Conservation (phyloP, 192 early-diverging fungal species). For the Linnemannia schmuckeri region DNA sequence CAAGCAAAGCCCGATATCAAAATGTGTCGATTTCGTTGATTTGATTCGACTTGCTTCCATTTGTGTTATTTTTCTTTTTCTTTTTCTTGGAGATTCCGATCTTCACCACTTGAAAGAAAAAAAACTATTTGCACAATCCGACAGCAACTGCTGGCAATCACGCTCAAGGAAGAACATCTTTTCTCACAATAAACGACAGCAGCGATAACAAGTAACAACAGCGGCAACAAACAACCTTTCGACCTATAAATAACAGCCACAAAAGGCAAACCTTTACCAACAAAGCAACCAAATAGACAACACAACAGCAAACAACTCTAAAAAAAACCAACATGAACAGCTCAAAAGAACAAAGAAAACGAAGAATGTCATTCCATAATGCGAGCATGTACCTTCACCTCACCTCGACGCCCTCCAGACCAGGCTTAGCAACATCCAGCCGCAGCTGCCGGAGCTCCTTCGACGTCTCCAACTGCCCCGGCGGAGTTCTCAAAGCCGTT, state of each 20-base stretch:
- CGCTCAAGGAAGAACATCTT: no score
- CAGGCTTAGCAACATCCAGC: neutral
- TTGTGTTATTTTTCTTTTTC: neutral
- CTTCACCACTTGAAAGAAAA: neutral
- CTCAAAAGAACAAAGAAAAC: neutral
- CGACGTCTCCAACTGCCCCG: neutral
- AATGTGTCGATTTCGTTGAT: neutral
- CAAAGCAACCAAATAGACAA: neutral
- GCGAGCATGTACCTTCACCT: constrained; percentile 14
- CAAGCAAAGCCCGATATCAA: neutral
- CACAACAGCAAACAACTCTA: neutral
- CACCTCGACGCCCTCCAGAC: neutral
- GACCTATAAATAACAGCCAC: no score
- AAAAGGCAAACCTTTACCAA: no score
- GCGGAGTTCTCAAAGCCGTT: constrained; percentile 10
- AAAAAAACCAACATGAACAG: neutral
- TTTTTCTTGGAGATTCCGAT: neutral
- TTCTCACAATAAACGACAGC: no score
- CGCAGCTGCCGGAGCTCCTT: neutral
- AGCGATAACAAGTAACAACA: no score
- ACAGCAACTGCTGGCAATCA: no score
- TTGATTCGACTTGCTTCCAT: neutral
- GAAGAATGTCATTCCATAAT: constrained; percentile 9
- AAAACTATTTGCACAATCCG: no score
- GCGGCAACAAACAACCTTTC: no score